Percentiles rank a stretch among this genome's conserved stretches.
Evolutionary conservation across 2,329 filamentous ascomycete genomes (phyloP).

Genomic region (Alternaria triticina): DNA sequence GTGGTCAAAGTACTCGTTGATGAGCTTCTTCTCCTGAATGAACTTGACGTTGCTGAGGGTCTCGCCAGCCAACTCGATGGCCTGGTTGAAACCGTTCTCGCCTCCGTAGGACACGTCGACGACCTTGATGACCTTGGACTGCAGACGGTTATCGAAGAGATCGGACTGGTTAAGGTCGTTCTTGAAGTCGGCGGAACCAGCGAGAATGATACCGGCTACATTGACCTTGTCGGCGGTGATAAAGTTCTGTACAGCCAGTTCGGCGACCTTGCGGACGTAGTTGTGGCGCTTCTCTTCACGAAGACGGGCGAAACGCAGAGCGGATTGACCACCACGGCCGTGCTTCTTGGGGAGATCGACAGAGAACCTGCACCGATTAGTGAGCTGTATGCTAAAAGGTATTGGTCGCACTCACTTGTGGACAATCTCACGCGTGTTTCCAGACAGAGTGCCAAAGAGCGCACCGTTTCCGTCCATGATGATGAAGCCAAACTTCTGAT

Average conservation of each 20-base stretch:
- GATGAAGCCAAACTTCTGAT: slow-evolving; percentile 99
- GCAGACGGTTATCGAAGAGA: slow-evolving; percentile 91
- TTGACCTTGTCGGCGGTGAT: slow-evolving; percentile 99
- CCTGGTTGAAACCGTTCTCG: slow-evolving; percentile 99
- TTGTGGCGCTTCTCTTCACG: slow-evolving; percentile 99
- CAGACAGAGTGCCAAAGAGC: slow-evolving; percentile 93
- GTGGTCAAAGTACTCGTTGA: slow-evolving; percentile 98
- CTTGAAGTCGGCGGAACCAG: slow-evolving; percentile 99
- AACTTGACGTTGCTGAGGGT: slow-evolving; percentile 99
- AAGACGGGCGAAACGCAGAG: slow-evolving; percentile 98
- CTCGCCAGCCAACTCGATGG: slow-evolving; percentile 92
- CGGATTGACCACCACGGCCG: slow-evolving; percentile 99
- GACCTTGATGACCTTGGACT: slow-evolving; percentile 97
- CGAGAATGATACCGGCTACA: slow-evolving; percentile 91
- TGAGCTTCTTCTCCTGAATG: slow-evolving; percentile 99
- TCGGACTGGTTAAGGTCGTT: slow-evolving; percentile 98
- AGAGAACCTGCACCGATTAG: slow-evolving; percentile 64
- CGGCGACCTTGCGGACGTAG: slow-evolving; percentile 98
- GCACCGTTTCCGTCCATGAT: slow-evolving; percentile 99
- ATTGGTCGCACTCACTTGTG: slow-evolving; percentile 68
- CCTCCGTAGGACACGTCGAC: slow-evolving; percentile 99
- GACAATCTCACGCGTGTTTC: slow-evolving; percentile 94
- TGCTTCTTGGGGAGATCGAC: slow-evolving; percentile 99
- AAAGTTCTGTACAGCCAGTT: slow-evolving; percentile 97
- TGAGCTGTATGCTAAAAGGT: not conserved